A percentile compares a stretch with the other conserved stretches of the same genome.
Conservation (phyloP, 169 alveolate genomes). For the Cryptosporidium sp. region DNA sequence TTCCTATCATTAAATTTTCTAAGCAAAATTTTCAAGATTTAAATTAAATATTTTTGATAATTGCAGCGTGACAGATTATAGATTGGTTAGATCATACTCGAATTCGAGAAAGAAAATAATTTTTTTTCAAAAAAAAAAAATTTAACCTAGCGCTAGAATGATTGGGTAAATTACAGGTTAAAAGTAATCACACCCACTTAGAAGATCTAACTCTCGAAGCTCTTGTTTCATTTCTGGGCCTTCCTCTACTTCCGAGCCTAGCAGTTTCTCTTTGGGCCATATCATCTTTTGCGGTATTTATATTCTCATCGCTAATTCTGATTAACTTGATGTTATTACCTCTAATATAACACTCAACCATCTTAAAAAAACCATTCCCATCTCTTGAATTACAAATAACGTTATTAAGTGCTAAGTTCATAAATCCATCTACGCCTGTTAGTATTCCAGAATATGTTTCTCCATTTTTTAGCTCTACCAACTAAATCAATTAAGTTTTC, state of each 20-base stretch:
- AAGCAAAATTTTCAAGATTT: neutral
- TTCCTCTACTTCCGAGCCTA: conserved; percentile 38
- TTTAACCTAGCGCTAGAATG: conserved; percentile 42
- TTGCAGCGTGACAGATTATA: conserved; percentile 45
- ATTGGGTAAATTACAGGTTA: neutral
- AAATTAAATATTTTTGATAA: neutral
- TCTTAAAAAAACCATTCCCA: conserved; percentile 86
- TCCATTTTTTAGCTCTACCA: conserved; percentile 87
- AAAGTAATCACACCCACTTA: conserved; percentile 7
- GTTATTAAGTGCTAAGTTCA: conserved; percentile 86
- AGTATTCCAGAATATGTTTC: conserved; percentile 88
- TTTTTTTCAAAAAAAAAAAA: conserved; percentile 25
- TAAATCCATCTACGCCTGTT: conserved; percentile 86
- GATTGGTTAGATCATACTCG: conserved; percentile 54
- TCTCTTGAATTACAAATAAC: conserved; percentile 87
- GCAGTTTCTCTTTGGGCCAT: conserved; percentile 44
- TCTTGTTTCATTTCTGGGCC: conserved; percentile 53
- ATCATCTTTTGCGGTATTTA: conserved; percentile 85
- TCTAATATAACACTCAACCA: conserved; percentile 85
- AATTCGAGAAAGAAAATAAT: conserved; percentile 43
- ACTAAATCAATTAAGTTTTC: conserved; percentile 73
- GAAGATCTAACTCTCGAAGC: conserved; percentile 29
- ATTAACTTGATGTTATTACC: conserved; percentile 88
- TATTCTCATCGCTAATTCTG: conserved; percentile 86
- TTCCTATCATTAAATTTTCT: conserved; percentile 43